A percentile compares a stretch with the other conserved stretches of the same genome.
Evolutionary conservation across 2,329 filamentous ascomycete genomes (phyloP).

Genomic region (Aspergillus novofumigatus): DNA sequence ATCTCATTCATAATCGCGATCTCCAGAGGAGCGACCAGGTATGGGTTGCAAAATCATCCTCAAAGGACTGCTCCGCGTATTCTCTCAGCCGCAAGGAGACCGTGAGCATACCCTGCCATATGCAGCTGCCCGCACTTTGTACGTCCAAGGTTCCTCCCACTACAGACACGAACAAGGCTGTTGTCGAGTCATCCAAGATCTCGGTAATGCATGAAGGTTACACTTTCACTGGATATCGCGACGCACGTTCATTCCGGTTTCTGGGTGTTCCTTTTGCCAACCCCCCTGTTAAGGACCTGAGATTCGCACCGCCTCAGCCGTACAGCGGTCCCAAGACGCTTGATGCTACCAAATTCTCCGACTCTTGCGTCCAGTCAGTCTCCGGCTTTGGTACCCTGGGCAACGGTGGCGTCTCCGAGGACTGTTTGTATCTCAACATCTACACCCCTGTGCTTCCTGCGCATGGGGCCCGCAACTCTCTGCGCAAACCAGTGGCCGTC

Average conservation of each 20-base stretch:
- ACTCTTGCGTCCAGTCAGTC: constrained; percentile 19
- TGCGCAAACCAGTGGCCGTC: constrained; percentile 22
- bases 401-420: constrained; percentile 24
- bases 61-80: constrained; percentile 14
- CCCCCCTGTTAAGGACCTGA: constrained; percentile 41
- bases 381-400: constrained; percentile 11
- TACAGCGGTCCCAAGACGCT: constrained; percentile 23
- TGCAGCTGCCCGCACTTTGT: constrained; percentile 17
- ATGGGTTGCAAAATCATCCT: constrained; percentile 12
- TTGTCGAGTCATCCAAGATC: constrained; percentile 17
- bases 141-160: constrained; percentile 19
- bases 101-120: constrained; percentile 10
- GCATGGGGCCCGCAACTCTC: constrained; percentile 2
- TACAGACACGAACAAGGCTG: constrained; percentile 12
- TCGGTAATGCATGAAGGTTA: constrained; percentile 12
- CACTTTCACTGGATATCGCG: constrained; percentile 23
- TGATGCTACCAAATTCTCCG: constrained; percentile 24
- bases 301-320: constrained; percentile 38
- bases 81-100: constrained; percentile 10
- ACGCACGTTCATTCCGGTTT: constrained; percentile 35
- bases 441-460: constrained; percentile 29
- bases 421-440: constrained; percentile 35
- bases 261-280: constrained; percentile 47
- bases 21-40: constrained; percentile 9
- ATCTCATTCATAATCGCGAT: constrained; percentile 15